Evolutionary conservation across 208 protist genomes (phyloP), one percentile per base, ranked within the genome.

Genomic region (Wallacemonas rigidus): DNA sequence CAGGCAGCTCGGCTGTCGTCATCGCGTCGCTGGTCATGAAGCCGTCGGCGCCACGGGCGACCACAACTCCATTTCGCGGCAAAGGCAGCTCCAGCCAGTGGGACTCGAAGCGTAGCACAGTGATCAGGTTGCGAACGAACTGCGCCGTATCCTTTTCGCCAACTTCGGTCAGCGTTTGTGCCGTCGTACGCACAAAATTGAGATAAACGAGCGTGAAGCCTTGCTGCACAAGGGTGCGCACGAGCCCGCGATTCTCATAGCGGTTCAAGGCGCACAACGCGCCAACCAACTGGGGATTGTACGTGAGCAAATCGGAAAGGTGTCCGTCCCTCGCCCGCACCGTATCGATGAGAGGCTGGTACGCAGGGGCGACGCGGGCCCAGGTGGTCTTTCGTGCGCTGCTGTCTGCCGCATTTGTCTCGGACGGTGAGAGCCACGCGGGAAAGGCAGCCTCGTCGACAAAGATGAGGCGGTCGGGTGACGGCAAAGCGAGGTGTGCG

Each of bases 181-280:
- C 47, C 11, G 64, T 73, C 55, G 65, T 72, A 69, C 41, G 72
- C 1, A 77, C 11, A 38, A 72, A 58, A 40, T 71, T 71, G 9
- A 75, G 40, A 14, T 82, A 57, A 40, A 87, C 74, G 3, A 92
- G 64, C 53, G 67, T 69, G 41, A 75, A 67, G 8, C 89, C 89
- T 6, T 86, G 80, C 35, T 89, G 85, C 50, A 92, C 69, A 17
- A 87, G 74, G 35, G 80, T 69, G n/a, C 89, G 86, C 68, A 94
- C 41, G 64, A 94, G 61, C 1, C 81, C 78, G 17, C 87, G 77
- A 57, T 92, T 84, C 36, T 81, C 70, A 61, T 91, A 85, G 5
- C 89, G 89, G 45, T 91, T 83, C 12, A 90, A 76, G 9, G 75
- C 84, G 15, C 36, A 58, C 41, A 94, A 63, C 7, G 80, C 73